These are phyloP conservation scores for Lactarius tabidus DNA, from an alignment of 768 basidiomycete species.

Conservation along the genomic window DNA sequence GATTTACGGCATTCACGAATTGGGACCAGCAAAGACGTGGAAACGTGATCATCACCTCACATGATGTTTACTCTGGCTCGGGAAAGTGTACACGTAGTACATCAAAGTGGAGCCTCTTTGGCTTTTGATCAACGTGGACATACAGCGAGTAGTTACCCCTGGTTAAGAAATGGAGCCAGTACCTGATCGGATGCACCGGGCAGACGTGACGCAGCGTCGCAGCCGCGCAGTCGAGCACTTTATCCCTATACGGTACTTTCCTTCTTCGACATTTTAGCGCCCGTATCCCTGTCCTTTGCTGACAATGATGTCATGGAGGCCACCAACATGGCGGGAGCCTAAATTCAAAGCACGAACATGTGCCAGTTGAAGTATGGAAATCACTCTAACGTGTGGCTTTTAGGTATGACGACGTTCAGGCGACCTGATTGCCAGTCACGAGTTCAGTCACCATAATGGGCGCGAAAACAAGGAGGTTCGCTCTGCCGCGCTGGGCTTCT, in stretches of 20 bases:
- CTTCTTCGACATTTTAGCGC: slow-evolving; percentile 1
- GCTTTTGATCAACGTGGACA: neutral
- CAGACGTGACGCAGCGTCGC: neutral
- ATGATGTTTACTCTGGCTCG: neutral
- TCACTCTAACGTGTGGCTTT: neutral
- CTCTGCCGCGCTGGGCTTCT: neutral
- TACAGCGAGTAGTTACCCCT: neutral
- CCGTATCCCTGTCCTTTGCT: neutral
- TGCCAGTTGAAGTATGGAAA: neutral
- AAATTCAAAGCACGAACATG: slow-evolving; percentile 7
- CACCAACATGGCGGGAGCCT: slow-evolving; percentile 5
- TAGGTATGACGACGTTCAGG: neutral
- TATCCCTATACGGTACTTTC: neutral
- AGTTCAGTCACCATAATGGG: neutral
- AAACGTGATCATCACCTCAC: neutral
- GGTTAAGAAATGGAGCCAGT: neutral
- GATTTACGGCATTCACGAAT: neutral
- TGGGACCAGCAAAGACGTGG: neutral
- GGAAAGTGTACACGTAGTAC: neutral
- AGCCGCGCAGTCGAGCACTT: neutral
- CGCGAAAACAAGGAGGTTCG: neutral
- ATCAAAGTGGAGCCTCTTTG: neutral
- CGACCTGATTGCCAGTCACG: neutral
- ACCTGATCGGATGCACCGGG: neutral
- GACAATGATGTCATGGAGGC: slow-evolving; percentile 17